Percentiles rank a stretch among this genome's conserved stretches.
These are phyloP conservation scores for Irpex lacteus DNA, from an alignment of 1,284 basidiomycete species.

Conservation along the genomic window DNA sequence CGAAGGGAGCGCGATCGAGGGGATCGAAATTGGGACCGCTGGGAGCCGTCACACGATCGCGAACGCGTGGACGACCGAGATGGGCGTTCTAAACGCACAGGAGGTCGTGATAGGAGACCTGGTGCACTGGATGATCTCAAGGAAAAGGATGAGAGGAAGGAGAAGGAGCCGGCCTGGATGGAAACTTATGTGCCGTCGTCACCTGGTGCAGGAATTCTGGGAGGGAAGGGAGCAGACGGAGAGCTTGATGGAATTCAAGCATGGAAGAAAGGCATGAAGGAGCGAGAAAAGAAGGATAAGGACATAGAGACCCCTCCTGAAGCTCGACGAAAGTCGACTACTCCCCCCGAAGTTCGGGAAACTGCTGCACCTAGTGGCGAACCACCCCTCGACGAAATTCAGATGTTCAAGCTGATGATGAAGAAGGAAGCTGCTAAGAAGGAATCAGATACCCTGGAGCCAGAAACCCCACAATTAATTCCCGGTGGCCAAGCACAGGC, in stretches of 20 bases:
- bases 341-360: constrained; percentile 2
- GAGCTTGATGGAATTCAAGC: constrained; percentile 85
- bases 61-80: constrained; percentile 69
- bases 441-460: constrained; percentile 33
- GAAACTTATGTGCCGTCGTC: constrained; percentile 75
- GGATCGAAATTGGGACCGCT: constrained; percentile 32
- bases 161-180: constrained; percentile 91
- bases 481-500: background rate
- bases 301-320: constrained; percentile 25
- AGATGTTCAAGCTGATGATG: constrained; percentile 84
- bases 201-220: constrained; percentile 58
- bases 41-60: constrained; percentile 39
- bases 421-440: constrained; percentile 77
- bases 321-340: constrained; percentile 23
- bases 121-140: constrained; percentile 50
- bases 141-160: constrained; percentile 52
- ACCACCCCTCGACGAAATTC: constrained; percentile 75
- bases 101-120: constrained; percentile 56
- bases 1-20: constrained; percentile 46
- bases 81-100: constrained; percentile 50
- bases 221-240: constrained; percentile 55
- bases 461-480: constrained; percentile 9
- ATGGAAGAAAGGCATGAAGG: constrained; percentile 87
- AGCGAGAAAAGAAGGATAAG: constrained; percentile 66
- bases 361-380: constrained; percentile 9